phyloP scores from a whole-genome alignment of 495 filamentous ascomycete species.

The Annulohypoxylon moriforme region DNA sequence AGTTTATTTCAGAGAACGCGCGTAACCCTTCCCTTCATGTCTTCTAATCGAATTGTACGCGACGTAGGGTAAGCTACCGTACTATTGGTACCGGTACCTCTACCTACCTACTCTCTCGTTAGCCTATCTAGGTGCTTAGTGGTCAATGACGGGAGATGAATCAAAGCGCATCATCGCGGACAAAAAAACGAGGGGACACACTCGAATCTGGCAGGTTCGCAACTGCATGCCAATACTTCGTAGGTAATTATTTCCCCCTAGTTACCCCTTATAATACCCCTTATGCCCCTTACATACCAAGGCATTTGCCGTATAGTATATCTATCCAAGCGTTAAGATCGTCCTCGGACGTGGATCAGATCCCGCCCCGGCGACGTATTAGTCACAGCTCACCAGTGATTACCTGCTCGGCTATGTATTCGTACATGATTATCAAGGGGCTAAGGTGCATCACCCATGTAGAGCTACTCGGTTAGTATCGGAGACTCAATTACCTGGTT shows the following conservation, averaged over 20 bases:
- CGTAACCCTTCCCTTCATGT: not conserved
- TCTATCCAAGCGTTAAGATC: not conserved
- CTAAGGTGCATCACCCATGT: not conserved
- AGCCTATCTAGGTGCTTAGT: not conserved
- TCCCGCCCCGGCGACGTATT: not conserved
- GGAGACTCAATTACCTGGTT: not conserved
- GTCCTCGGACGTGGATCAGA: not conserved
- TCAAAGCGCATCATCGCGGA: not conserved
- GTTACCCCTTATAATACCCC: not conserved
- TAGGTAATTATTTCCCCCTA: not conserved
- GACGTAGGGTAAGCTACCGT: not conserved
- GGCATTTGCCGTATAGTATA: too few species aligned
- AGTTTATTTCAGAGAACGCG: not conserved
- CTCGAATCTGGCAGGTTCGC: not conserved
- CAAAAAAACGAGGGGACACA: not conserved
- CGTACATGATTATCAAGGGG: not conserved
- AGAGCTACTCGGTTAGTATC: not conserved
- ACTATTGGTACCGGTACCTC: too few species aligned
- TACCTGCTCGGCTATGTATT: not conserved
- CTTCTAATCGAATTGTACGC: not conserved
- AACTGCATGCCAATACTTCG: not conserved
- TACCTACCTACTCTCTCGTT: not conserved
- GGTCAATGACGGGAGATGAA: too few species aligned
- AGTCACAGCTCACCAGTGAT: too few species aligned
- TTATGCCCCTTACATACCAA: not conserved